Conservation (phyloP, 2,329 filamentous ascomycete species). For the Ascocoryne sarcoides region DNA sequence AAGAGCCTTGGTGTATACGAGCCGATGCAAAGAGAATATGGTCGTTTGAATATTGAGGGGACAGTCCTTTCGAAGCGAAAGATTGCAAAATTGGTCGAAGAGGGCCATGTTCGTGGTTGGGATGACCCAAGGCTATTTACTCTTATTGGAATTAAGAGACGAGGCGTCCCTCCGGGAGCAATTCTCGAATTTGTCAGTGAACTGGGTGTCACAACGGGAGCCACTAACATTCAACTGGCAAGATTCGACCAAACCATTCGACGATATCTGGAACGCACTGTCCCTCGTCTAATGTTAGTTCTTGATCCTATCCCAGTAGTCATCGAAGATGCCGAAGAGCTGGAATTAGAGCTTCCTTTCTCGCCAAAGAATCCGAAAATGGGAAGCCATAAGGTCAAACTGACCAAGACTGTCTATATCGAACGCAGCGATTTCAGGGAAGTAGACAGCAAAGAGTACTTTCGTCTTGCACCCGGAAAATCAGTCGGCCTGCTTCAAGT, state of each 20-base stretch:
- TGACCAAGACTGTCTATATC: slow-evolving; percentile 77
- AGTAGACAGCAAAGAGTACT: slow-evolving; percentile 63
- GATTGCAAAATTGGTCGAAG: slow-evolving; percentile 69
- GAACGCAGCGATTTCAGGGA: slow-evolving; percentile 73
- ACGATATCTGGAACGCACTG: slow-evolving; percentile 77
- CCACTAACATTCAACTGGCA: slow-evolving; percentile 67
- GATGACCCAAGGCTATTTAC: slow-evolving; percentile 89
- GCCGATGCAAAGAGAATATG: slow-evolving; percentile 88
- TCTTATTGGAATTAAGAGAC: slow-evolving; percentile 70
- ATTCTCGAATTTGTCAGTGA: slow-evolving; percentile 87
- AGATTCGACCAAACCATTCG: slow-evolving; percentile 83
- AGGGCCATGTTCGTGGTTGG: slow-evolving; percentile 76
- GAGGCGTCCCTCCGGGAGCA: slow-evolving; percentile 80
- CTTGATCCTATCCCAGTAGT: slow-evolving; percentile 76
- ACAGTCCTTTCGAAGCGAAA: slow-evolving; percentile 84
- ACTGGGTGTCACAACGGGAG: slow-evolving; percentile 78
- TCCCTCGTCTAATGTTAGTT: slow-evolving; percentile 82
- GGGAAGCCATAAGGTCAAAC: slow-evolving; percentile 49
- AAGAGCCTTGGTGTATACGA: slow-evolving; percentile 74
- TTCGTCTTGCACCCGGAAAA: slow-evolving; percentile 68
- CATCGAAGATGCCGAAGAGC: slow-evolving; percentile 68
- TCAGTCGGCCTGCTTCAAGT: slow-evolving; percentile 65
- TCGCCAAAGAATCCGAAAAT: slow-evolving; percentile 68
- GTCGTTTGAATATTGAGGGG: slow-evolving; percentile 69
- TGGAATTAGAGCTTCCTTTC: slow-evolving; percentile 67